Evolutionary conservation across 2,329 filamentous ascomycete genomes (phyloP), one percentile per base, ranked within the genome.

Genomic region (Ascochyta fabae): DNA sequence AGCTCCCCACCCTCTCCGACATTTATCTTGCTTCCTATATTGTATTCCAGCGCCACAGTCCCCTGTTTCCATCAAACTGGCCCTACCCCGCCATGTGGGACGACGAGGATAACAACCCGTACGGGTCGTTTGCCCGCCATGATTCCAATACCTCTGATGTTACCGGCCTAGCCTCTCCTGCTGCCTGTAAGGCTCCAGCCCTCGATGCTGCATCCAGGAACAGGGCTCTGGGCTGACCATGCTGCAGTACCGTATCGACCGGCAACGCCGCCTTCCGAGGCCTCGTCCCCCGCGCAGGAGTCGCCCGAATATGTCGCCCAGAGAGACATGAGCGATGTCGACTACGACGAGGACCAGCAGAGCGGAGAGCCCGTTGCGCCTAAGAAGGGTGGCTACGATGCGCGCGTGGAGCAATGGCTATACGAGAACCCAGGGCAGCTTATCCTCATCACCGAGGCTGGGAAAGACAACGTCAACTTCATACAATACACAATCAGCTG

Each of bases 61-160:
- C 8, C 47, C 19, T 12, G 6, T 19, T n/a, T 26, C 23, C 7
- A 39, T 15, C 16, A 23, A 9, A 12, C 38, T 22, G n/a, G 29
- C 33, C 24, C 26, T 48, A 46, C 44, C 35, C 42, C 66, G 56
- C 68, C 66, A 98, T 98, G 94, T 98, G 94, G 94, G 96, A 97
- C 84, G 93, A 98, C 82, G 94, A 98, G 80, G 92, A 98, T 74
- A 98, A 98, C 79, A 98, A 98, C 76, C 94, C 94, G 5, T 97
- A 98, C 73, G 93, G 92, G 69, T 94, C 91, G 77, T 97, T 96
- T 80, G 91, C 95, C 76, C 89, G 90, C 68, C 87, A 91, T 69
- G 91, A 96, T 76, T 91, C 90, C 59, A 86, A 89, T 74, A 83
- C 86, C 41, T 91, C 88, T 26, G 88, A 88, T 29, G 77, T 53